Percentiles rank a stretch among this genome's conserved stretches.
These are phyloP conservation scores for Phyllosticta citribraziliensis DNA, from an alignment of 2,329 filamentous ascomycete genomes.

Conservation along the genomic window DNA sequence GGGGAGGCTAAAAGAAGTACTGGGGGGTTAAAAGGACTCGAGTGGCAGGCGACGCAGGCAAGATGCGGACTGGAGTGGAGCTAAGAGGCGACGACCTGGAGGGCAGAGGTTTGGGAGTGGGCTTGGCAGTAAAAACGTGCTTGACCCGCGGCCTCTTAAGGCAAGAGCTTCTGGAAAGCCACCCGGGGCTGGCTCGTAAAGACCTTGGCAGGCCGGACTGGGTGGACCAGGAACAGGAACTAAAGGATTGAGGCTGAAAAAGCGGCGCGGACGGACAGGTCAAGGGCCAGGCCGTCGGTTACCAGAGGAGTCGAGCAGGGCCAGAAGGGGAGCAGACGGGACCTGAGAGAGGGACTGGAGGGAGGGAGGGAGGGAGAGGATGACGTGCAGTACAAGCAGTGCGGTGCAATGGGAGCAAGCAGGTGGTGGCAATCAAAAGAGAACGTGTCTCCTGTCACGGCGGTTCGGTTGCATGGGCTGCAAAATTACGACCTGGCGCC, in stretches of 20 bases:
- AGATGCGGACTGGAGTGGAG: neutral
- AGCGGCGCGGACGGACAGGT: neutral
- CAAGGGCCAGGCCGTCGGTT: neutral
- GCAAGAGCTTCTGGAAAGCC: constrained; percentile 4
- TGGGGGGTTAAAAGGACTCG: neutral
- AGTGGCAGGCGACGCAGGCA: neutral
- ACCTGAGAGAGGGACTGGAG: neutral
- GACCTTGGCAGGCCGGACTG: constrained; percentile 6
- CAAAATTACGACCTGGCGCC: neutral
- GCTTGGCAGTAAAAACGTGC: constrained; percentile 1
- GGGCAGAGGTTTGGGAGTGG: neutral
- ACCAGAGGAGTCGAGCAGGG: neutral
- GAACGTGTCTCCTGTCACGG: neutral
- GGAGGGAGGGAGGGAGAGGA: neutral
- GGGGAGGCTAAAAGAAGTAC: neutral
- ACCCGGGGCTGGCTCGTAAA: constrained; percentile 8
- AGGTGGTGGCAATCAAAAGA: neutral
- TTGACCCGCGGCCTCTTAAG: constrained; percentile 8
- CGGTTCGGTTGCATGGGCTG: neutral
- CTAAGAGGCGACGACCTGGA: neutral
- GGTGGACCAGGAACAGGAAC: constrained; percentile 10
- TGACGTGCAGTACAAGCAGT: neutral
- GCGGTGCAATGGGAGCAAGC: neutral
- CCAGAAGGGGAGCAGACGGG: neutral
- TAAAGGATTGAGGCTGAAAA: constrained; percentile 4